Evolutionary conservation across 2,329 filamentous ascomycete genomes (phyloP).

Genomic region (Fusarium compactum): DNA sequence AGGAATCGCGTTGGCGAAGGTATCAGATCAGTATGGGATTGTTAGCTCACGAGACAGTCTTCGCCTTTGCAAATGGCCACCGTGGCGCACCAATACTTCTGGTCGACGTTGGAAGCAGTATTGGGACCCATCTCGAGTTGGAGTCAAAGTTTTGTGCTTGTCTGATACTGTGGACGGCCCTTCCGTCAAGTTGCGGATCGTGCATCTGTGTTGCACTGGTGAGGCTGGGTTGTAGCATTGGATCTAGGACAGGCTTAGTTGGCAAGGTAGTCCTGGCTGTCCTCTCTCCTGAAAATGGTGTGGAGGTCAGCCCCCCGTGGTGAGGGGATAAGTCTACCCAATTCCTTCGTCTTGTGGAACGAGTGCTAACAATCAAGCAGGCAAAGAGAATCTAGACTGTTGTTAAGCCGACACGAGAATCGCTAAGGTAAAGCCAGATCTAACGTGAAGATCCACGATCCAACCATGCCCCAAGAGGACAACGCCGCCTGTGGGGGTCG

Average conservation of each 20-base stretch:
- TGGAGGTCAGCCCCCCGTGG: slow-evolving; percentile 59
- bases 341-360: slow-evolving; percentile 19
- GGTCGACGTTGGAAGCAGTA: slow-evolving; percentile 46
- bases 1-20: slow-evolving; percentile 37
- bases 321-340: slow-evolving; percentile 63
- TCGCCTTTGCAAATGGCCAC: slow-evolving; percentile 20
- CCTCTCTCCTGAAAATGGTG: slow-evolving; percentile 63
- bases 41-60: slow-evolving; percentile 29
- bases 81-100: slow-evolving; percentile 3
- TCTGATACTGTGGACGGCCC: slow-evolving; percentile 61
- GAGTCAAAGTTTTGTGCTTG: slow-evolving; percentile 95
- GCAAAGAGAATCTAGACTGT: background rate
- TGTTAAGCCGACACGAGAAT: background rate
- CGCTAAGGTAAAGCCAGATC: background rate
- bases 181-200: slow-evolving; percentile 6
- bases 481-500: slow-evolving; percentile 17
- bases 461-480: background rate
- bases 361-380: slow-evolving; percentile 48
- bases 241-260: slow-evolving; percentile 46
- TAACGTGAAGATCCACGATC: background rate
- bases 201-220: slow-evolving; percentile 28
- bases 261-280: slow-evolving; percentile 61
- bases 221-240: slow-evolving; percentile 36
- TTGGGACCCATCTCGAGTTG: slow-evolving; percentile 91
- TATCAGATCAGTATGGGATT: slow-evolving; percentile 20